A percentile compares a stretch with the other conserved stretches of the same genome.
Conservation (phyloP, 2,329 filamentous ascomycete species). For the Fusarium armeniacum region DNA sequence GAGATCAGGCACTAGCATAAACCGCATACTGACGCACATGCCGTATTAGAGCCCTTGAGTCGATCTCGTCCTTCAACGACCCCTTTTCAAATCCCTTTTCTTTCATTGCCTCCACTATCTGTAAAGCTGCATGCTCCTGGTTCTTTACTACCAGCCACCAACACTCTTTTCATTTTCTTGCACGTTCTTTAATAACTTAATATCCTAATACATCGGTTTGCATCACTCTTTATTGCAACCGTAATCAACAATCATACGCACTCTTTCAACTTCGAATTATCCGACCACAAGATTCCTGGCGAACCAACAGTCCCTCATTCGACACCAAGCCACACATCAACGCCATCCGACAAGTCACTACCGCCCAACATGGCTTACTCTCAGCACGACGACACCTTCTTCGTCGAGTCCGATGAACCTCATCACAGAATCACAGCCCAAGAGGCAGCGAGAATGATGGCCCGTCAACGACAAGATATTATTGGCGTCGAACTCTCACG, state of each 20-base stretch:
- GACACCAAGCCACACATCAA: slow-evolving; percentile 47
- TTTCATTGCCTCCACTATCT: slow-evolving; percentile 52
- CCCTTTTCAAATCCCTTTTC: slow-evolving; percentile 61
- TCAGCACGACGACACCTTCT: slow-evolving; percentile 63
- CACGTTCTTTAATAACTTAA: slow-evolving; percentile 73
- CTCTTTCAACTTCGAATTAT: slow-evolving; percentile 58
- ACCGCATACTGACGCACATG: slow-evolving; percentile 52
- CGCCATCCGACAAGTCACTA: slow-evolving; percentile 27
- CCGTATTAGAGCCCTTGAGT: slow-evolving; percentile 59
- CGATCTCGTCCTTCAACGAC: slow-evolving; percentile 63
- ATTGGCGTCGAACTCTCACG: slow-evolving; percentile 91
- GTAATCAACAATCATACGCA: slow-evolving; percentile 28
- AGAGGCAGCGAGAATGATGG: slow-evolving; percentile 82
- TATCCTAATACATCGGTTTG: slow-evolving; percentile 62
- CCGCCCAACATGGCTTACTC: slow-evolving; percentile 63
- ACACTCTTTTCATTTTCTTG: slow-evolving; percentile 69
- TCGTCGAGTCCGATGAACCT: slow-evolving; percentile 69
- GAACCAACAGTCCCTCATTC: slow-evolving; percentile 65
- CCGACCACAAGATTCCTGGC: slow-evolving; percentile 65
- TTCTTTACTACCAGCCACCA: slow-evolving; percentile 63
- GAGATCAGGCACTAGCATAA: slow-evolving; percentile 44
- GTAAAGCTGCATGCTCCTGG: slow-evolving; percentile 59
- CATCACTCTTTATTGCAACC: slow-evolving; percentile 50
- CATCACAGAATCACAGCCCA: slow-evolving; percentile 74
- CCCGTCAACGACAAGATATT: slow-evolving; percentile 86